A percentile compares a stretch with the other conserved stretches of the same genome.
Conservation (phyloP, 148 eudicot genomes). For the Persicaria tinctoria region DNA sequence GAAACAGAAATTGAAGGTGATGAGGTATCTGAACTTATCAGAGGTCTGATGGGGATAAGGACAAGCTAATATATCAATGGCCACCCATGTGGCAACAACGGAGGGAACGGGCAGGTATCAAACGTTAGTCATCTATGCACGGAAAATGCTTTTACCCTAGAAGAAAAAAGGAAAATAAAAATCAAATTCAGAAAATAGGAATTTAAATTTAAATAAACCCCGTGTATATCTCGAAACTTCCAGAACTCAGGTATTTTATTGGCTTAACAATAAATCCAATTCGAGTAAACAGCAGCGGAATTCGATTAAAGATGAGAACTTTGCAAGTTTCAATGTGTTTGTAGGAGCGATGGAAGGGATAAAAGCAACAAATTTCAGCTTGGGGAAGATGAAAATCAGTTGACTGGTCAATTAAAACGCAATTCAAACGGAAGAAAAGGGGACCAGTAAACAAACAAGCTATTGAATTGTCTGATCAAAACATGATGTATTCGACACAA, state of each 20-base stretch:
- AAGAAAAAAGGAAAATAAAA: background rate
- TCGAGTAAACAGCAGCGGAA: background rate
- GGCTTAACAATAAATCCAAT: background rate
- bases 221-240: constrained; percentile 4
- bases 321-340: background rate
- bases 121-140: constrained; percentile 1
- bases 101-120: background rate
- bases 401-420: constrained; percentile 10
- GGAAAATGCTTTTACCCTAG: background rate
- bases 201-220: background rate
- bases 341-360: no score
- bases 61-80: background rate
- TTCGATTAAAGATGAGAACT: background rate
- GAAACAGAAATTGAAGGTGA: background rate
- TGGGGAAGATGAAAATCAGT: background rate
- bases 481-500: background rate
- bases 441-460: background rate
- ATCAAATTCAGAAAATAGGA: background rate
- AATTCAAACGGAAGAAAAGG: background rate
- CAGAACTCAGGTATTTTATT: background rate
- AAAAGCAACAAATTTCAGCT: background rate
- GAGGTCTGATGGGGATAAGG: constrained; percentile 8
- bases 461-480: background rate
- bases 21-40: background rate
- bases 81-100: constrained; percentile 13